phyloP scores from a whole-genome alignment of 306 rosid species.

The Cicer judaicum region DNA sequence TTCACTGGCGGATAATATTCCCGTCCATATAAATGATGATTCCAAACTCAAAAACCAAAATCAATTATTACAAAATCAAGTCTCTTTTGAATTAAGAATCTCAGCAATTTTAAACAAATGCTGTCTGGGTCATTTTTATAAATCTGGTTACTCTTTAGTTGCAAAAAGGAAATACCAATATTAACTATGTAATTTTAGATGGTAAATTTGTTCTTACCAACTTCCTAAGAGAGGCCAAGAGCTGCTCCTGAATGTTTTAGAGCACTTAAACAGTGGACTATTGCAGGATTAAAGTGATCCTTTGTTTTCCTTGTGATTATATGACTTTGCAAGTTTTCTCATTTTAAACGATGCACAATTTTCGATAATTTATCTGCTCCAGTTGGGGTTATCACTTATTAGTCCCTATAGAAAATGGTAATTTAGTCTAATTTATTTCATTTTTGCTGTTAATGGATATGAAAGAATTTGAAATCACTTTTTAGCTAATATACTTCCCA shows the following conservation, averaged over 20 bases:
- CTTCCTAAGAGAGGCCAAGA: not conserved
- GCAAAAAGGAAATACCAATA: not conserved
- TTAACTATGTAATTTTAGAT: not conserved
- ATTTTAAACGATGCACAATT: not conserved
- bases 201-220: conserved; percentile 25
- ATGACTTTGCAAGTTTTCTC: conserved; percentile 19
- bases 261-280: not conserved
- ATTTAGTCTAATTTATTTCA: conserved; percentile 22
- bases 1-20: conserved; percentile 13
- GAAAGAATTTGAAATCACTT: conserved; percentile 20
- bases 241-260: conserved; percentile 4
- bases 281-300: conserved; percentile 6
- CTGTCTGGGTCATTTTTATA: not conserved
- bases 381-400: conserved; percentile 1
- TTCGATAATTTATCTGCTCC: conserved; percentile 12
- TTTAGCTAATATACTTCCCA: conserved; percentile 34
- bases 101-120: not conserved
- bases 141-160: conserved; percentile 5
- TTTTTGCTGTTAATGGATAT: conserved; percentile 25
- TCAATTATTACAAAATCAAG: conserved; percentile 10
- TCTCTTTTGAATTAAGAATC: conserved; percentile 8
- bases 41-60: conserved; percentile 9
- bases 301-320: conserved; percentile 27
- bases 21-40: not conserved
- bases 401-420: not conserved